Base-by-base conservation (phyloP, 495 filamentous ascomycete genomes). In the Ramalina peruviana region DNA sequence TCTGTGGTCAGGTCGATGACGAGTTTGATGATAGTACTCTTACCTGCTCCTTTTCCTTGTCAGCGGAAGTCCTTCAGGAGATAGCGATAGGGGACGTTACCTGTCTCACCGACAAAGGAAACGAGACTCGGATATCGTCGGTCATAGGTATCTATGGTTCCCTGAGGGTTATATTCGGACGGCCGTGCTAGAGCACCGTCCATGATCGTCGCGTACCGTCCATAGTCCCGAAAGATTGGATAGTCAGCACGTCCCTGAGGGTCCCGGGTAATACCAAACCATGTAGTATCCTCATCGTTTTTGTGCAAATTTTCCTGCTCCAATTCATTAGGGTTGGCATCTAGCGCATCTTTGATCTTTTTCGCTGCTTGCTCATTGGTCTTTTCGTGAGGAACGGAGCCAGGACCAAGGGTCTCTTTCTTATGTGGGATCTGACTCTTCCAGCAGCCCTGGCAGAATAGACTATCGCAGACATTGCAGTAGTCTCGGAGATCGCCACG, bases 21-120 rank as follows among this genome's bases (percentile, higher is more conserved):
- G 37, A 77, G 57, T 53, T 73, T 73, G 53, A 81, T 68, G 15
- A 81, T 52, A 4, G 76, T 75, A 48, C 74, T 78, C 46, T 81
- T 79, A 1, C 77, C 76, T 23, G 70, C 76, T n/a, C 54, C 54
- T 56, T 6, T 7, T 5, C 9, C 17, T 1, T 26, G 26, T 47
- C 3, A 45, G 36, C 17, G 43, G 20, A 5, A 13, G 39, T 10
- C 4, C 10, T 23, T 6, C 4, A 60, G 39, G 16, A 19, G 16
- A 26, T 7, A 33, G 25, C 13, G 10, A 2, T 33, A 57, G 48
- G 36, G 26, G 52, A 15, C 23, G 23, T 17, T n/a, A 27, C 75
- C 76, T 5, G 65, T 71, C 38, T 67, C 53, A 6, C 68, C 67
- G 13, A 71, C 58, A 44, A 71, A 69, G 1, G 65, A 68, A 2